Evolutionary conservation across 2,329 filamentous ascomycete species (phyloP), one percentile per base, ranked within the genome.

Genomic region (Penicillium sp.): DNA sequence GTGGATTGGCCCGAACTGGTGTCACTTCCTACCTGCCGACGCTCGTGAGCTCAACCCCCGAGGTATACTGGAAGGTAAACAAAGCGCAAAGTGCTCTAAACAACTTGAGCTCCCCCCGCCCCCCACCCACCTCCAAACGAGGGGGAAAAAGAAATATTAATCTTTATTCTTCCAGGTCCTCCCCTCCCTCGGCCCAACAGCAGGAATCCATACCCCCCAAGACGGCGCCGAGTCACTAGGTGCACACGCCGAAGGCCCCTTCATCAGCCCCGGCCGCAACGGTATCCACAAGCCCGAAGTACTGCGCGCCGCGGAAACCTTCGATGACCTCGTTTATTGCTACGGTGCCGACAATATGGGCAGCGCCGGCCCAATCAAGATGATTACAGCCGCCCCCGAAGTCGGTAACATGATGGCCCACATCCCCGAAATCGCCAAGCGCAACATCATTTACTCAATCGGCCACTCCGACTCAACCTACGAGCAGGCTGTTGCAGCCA

Each of bases 21-120:
- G 91, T 97, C 41, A 97, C 92, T 7, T 91, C 89, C 6, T 96
- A 95, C 74, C 77, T 93, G 38, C 92, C 92, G 9, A 96, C 92
- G 0, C 79, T 96, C 52, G 70, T 73, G 51, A 95, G 90, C 68
- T 90, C 93, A 70, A 83, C 79, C 27, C 82, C 86, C n/a, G 87
- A 92, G 63, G 84, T 96, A 45, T 97, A 97, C 76, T 87, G 91
- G 69, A 84, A 87, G 76, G 88, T 88, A 52, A 52, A 63, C 33
- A 50, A 33, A 25, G 19, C 21, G n/a, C 19, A 34, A 13, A 19
- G 13, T 29, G 7, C 8, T 34, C 33, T 16, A 27, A 39, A 23
- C 4, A 27, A 38, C 8, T n/a, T 15, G 4, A 36, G 5, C 16
- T 15, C 27, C 5, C 5, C 15, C 23, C 23, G 23, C 1, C 23